These are phyloP conservation scores for Apiotrichum montevideense DNA, from an alignment of 1,284 basidiomycete species.

Conservation along the genomic window DNA sequence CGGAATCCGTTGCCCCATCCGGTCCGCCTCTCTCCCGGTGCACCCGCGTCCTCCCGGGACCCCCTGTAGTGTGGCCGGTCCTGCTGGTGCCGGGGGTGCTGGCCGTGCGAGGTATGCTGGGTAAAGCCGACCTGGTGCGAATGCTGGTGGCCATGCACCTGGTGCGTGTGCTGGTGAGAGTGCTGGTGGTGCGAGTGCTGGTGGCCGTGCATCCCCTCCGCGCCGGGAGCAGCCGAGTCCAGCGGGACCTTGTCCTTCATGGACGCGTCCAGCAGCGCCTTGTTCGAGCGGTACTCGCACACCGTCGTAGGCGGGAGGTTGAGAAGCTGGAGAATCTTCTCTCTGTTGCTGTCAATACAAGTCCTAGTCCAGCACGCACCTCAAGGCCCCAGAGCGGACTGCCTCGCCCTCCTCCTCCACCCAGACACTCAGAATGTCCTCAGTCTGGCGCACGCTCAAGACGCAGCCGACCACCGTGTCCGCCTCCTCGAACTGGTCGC, in stretches of 20 bases:
- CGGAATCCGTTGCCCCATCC: constrained; percentile 19
- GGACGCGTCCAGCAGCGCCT: constrained; percentile 36
- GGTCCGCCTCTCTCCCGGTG: constrained; percentile 5
- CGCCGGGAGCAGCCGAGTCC: neutral
- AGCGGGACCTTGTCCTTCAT: constrained; percentile 14
- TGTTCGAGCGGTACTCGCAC: constrained; percentile 47
- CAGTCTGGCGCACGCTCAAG: constrained; percentile 42
- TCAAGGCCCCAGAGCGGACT: constrained; percentile 38
- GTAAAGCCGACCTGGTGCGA: constrained; percentile 1
- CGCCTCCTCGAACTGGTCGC: constrained; percentile 47
- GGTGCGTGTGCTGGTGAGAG: neutral
- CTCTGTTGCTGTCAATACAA: constrained; percentile 25
- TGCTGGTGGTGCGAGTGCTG: constrained; percentile 3
- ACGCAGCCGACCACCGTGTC: constrained; percentile 47
- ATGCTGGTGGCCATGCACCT: neutral
- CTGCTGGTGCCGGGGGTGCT: constrained; percentile 2
- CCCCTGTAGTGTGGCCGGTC: constrained; percentile 10
- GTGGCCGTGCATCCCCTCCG: neutral
- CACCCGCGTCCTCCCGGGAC: constrained; percentile 12
- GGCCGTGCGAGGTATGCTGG: neutral
- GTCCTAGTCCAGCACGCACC: constrained; percentile 26
- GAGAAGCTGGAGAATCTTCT: constrained; percentile 43
- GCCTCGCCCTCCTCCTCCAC: constrained; percentile 46
- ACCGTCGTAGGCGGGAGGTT: constrained; percentile 36
- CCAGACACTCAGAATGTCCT: constrained; percentile 49